A percentile compares a stretch with the other conserved stretches of the same genome.
These are phyloP conservation scores for Penicillium crystallinum DNA, from an alignment of 495 filamentous ascomycete species.

Conservation along the genomic window DNA sequence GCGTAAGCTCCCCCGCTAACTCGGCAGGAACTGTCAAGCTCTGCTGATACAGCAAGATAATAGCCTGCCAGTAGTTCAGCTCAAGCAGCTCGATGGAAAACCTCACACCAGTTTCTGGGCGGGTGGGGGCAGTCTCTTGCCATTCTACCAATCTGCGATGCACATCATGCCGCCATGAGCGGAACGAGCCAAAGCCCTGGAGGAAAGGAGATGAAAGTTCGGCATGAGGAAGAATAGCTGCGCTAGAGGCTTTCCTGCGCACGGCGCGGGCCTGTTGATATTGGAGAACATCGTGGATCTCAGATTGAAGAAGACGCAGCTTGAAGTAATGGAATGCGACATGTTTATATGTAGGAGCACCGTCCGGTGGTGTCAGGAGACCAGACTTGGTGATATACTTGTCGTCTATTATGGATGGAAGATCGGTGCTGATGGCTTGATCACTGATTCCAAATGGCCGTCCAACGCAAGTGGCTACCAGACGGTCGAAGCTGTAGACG, in stretches of 20 bases:
- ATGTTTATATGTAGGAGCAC: constrained; percentile 73
- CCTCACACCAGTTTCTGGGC: constrained; percentile 72
- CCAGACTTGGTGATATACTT: constrained; percentile 83
- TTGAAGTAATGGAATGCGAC: constrained; percentile 90
- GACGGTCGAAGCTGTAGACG: constrained; percentile 86
- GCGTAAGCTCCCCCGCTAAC: constrained; percentile 72
- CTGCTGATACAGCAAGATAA: constrained; percentile 93
- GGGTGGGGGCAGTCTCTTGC: constrained; percentile 75
- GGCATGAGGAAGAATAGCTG: constrained; percentile 69
- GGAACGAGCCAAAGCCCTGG: constrained; percentile 75
- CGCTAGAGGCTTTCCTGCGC: constrained; percentile 43
- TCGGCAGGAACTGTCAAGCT: constrained; percentile 81
- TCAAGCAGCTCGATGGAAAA: constrained; percentile 86
- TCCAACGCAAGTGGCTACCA: constrained; percentile 88
- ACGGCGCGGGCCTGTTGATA: constrained; percentile 68
- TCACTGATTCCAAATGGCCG: constrained; percentile 91
- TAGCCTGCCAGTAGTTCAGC: constrained; percentile 96
- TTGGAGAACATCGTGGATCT: constrained; percentile 90
- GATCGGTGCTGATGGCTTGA: constrained; percentile 89
- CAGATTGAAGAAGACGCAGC: constrained; percentile 85
- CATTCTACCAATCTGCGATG: constrained; percentile 79
- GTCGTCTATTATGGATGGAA: constrained; percentile 83
- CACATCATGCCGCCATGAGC: constrained; percentile 83
- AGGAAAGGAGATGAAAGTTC: constrained; percentile 82
- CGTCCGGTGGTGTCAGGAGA: constrained; percentile 52